Evolutionary conservation across 306 rosid genomes (phyloP).

Genomic region (Prunus kanzakura): DNA sequence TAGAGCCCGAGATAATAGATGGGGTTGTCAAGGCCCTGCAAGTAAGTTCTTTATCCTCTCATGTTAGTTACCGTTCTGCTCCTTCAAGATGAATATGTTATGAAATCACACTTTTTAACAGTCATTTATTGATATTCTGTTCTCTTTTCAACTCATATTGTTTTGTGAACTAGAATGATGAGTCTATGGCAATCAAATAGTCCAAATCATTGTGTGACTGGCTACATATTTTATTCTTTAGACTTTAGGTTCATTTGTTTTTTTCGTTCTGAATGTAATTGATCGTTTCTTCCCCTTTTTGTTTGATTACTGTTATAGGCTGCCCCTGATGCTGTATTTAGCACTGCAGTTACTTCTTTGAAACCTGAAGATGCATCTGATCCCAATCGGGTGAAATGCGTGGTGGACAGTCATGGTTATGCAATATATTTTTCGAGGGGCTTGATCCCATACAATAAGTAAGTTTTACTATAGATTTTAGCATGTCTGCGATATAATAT

Average conservation of each 20-base stretch:
- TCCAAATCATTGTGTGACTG: not conserved
- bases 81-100: too few species aligned
- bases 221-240: not conserved
- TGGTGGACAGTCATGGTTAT: conserved; percentile 58
- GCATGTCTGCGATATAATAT: not conserved
- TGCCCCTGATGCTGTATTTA: conserved; percentile 84
- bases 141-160: not conserved
- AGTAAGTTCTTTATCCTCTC: conserved; percentile 19
- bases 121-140: too few species aligned
- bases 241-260: not conserved
- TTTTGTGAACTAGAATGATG: not conserved
- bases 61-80: too few species aligned
- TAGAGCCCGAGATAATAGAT: conserved; percentile 79
- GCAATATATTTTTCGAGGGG: conserved; percentile 86
- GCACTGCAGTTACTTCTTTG: conserved; percentile 84
- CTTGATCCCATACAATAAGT: conserved; percentile 80
- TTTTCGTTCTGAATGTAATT: not conserved
- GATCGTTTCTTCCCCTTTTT: not conserved
- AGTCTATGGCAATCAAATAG: not conserved
- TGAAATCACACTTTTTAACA: too few species aligned
- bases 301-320: conserved; percentile 34
- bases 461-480: conserved; percentile 2
- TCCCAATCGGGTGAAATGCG: conserved; percentile 76
- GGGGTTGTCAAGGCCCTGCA: conserved; percentile 78
- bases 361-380: conserved; percentile 71